Evolutionary conservation across 768 basidiomycete genomes (phyloP).

Genomic region (Clitopilus passeckerianus): DNA sequence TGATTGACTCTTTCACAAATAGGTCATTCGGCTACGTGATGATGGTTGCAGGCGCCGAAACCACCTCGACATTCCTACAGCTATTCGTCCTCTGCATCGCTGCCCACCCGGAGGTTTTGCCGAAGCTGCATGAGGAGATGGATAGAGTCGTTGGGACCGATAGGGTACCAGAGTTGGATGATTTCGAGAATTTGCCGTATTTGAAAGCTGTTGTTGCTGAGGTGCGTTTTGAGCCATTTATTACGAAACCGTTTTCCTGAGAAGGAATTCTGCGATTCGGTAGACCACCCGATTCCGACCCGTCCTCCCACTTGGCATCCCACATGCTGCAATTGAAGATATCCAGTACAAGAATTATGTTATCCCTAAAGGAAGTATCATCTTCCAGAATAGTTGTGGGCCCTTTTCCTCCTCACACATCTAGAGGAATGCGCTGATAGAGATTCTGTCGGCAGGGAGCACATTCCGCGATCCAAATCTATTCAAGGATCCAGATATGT

Average conservation of each 20-base stretch:
- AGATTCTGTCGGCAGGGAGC: neutral
- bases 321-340: constrained; percentile 8
- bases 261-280: neutral
- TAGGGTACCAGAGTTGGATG: constrained; percentile 20
- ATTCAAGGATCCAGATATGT: neutral
- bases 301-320: constrained; percentile 11
- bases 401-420: neutral
- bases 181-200: constrained; percentile 14
- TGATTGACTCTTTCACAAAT: too few species aligned
- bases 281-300: constrained; percentile 16
- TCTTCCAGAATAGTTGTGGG: neutral
- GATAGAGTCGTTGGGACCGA: constrained; percentile 19
- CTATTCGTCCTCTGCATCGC: constrained; percentile 21
- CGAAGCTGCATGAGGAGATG: constrained; percentile 20
- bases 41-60: constrained; percentile 20
- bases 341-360: neutral
- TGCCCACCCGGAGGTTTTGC: constrained; percentile 16
- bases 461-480: neutral
- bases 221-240: too few species aligned
- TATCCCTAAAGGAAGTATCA: neutral
- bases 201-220: constrained; percentile 14
- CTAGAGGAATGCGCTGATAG: neutral
- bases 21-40: neutral
- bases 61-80: constrained; percentile 20
- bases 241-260: too few species aligned